Conservation (phyloP, 2,329 filamentous ascomycete genomes). For the Diaporthe australafricana region DNA sequence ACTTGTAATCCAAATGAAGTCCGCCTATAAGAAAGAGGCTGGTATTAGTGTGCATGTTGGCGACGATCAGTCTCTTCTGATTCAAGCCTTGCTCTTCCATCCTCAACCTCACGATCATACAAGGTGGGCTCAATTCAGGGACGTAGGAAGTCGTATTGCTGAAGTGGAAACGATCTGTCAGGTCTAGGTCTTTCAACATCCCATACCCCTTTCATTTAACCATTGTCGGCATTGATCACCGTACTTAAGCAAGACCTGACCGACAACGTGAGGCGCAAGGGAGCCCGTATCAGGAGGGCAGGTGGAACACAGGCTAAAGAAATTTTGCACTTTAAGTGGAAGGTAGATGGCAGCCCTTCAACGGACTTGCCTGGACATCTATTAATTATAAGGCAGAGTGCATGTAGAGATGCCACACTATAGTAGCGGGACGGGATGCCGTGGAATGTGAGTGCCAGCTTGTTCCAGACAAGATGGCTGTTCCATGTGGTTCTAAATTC, state of each 20-base stretch:
- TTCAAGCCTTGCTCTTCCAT: background rate
- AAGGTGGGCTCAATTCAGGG: background rate
- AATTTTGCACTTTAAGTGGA: background rate
- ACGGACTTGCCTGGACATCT: too few species aligned
- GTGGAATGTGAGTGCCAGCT: conserved; percentile 13
- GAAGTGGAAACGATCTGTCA: background rate
- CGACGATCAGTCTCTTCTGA: background rate
- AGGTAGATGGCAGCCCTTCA: too few species aligned
- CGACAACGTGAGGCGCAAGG: background rate
- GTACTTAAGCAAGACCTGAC: background rate
- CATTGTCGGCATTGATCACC: background rate
- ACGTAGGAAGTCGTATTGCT: background rate
- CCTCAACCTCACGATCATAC: background rate
- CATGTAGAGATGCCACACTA: background rate
- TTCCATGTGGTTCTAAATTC: background rate
- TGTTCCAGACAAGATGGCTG: background rate
- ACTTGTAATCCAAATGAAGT: background rate
- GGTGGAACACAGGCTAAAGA: background rate
- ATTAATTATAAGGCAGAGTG: background rate
- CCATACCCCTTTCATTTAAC: background rate
- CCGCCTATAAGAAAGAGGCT: background rate
- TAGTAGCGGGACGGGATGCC: background rate
- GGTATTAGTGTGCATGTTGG: too few species aligned
- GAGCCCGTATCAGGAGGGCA: background rate
- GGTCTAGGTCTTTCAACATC: background rate